Evolutionary conservation across 1,284 basidiomycete species (phyloP), one percentile per base, ranked within the genome.

Genomic region (Leccinum fuscescens): DNA sequence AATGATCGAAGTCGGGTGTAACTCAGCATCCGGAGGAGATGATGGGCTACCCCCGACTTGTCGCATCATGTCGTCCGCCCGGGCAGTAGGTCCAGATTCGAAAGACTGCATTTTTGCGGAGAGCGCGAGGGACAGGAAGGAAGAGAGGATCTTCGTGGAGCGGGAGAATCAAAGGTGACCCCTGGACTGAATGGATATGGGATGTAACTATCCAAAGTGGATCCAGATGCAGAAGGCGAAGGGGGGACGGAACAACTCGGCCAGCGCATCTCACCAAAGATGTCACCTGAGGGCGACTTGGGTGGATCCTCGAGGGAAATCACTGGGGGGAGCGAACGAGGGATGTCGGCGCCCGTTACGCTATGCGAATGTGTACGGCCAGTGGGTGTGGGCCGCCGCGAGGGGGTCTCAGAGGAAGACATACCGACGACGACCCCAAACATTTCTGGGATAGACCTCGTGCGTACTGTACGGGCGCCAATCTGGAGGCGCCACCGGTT

Each of bases 41-140:
- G 64, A 29, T 0, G 69, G 29, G 17, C 60, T 52, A 22, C 55
- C 52, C 42, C 62, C 62, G 29, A 65, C 59, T 12, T 60, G 67
- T 48, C 62, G 69, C 55, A 66, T 62, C 60, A 70, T 66, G 55
- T 73, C 72, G 31, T 75, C 74, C 3, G 74, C 88, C 29, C 85
- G 81, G 0, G 89, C 89, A 0, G 90, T 93, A 54, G 88, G 72
- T 0, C 84, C 86, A 3, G 88, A 91, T 66, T 93, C 90, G 67
- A 92, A 93, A 0, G 88, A 90, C 65, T 92, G 89, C 85, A 92
- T 88, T 70, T n/a, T n/a, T n/a, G 17, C 90, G 85, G 42, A 92
- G 70, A 46, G 79, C 76, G 2, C 81, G 84, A 1, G 82, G 80
- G 1, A 80, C 64, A 77, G 75, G 67, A 74, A 79, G 56, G 72